These are phyloP conservation scores for Aspergillus wentii DNA, from an alignment of 495 filamentous ascomycete genomes.

Conservation along the genomic window DNA sequence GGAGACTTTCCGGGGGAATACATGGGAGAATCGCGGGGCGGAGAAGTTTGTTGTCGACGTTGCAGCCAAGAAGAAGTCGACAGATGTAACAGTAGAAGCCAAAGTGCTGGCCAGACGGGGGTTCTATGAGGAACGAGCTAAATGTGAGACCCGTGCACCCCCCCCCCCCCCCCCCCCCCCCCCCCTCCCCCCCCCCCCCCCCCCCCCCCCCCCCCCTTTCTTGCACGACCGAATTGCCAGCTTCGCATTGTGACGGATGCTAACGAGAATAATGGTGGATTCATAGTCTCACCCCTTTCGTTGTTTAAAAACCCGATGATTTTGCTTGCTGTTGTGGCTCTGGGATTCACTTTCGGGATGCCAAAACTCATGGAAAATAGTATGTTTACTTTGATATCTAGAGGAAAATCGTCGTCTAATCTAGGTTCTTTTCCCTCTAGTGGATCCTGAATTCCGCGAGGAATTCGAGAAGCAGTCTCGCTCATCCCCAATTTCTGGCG, in stretches of 20 bases:
- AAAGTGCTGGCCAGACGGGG: conserved; percentile 57
- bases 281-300: conserved; percentile 52
- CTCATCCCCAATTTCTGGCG: conserved; percentile 55
- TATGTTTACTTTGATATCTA: conserved; percentile 45
- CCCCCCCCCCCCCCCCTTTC: too few relatives aligned
- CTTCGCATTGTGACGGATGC: too few relatives aligned
- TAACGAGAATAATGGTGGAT: conserved; percentile 7
- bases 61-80: conserved; percentile 6
- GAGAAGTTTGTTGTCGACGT: conserved; percentile 37
- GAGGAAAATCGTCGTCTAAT: conserved; percentile 4
- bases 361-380: conserved; percentile 94
- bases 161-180: neutral
- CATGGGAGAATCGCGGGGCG: conserved; percentile 78
- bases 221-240: too few relatives aligned
- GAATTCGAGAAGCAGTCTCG: conserved; percentile 91
- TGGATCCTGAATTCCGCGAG: conserved; percentile 90
- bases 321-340: conserved; percentile 72
- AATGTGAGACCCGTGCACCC: conserved; percentile 66
- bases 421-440: conserved; percentile 37
- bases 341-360: conserved; percentile 81
- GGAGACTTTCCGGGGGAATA: conserved; percentile 84
- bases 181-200: too few relatives aligned
- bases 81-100: conserved; percentile 51
- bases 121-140: conserved; percentile 66
- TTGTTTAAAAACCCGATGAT: conserved; percentile 95